Evolutionary conservation across 345 rosid genomes (phyloP), one percentile per base, ranked within the genome.

Genomic region (Eucalyptus pauciflora): DNA sequence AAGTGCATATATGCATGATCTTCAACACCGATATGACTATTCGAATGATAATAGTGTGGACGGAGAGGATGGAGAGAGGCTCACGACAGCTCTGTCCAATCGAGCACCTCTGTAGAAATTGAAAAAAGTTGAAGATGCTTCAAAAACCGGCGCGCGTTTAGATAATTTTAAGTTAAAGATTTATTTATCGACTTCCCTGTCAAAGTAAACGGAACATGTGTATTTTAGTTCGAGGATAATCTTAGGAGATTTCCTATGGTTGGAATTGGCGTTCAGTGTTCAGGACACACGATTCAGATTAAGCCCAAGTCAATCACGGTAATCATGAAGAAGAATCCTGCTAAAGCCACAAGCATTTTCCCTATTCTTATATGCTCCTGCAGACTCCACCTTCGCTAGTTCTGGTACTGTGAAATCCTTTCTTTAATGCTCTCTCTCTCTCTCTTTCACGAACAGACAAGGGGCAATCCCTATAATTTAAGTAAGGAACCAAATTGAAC

Each of bases 371-470:
- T 69, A 86, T 90, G 90, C 90, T 88, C 46, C 41, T 24, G 33
- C 86, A 88, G 86, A 88, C 86, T 71, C 89, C 58, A 87, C 91
- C 90, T 89, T 89, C 71, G 87, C 85, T 90, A 50, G 17, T 25
- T 67, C 87, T 83, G 85, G 48, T 76, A 45, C 85, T 76, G 27
- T 41, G 85, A 41, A 76, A 41, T 11, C 13, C 15, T 76, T 76
- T 76, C 85, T 76, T 41, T 76, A 76, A 76, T 37, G 48, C 83
- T 41, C 48, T 76, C 29, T 71, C 81, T 62, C 71, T 37, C 83
- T 76, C 83, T 20, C 83, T 20, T 45, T 41, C 83, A 41, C 13
- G 27, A 41, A 41, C 85, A 41, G 43, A 76, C 29, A 20, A 41
- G 85, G 85, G 41, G 85, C 27, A 11, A 76, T 76, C 85, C 83